phyloP scores from a whole-genome alignment of 2,329 filamentous ascomycete species.

The Davidsoniella eucalypti region DNA sequence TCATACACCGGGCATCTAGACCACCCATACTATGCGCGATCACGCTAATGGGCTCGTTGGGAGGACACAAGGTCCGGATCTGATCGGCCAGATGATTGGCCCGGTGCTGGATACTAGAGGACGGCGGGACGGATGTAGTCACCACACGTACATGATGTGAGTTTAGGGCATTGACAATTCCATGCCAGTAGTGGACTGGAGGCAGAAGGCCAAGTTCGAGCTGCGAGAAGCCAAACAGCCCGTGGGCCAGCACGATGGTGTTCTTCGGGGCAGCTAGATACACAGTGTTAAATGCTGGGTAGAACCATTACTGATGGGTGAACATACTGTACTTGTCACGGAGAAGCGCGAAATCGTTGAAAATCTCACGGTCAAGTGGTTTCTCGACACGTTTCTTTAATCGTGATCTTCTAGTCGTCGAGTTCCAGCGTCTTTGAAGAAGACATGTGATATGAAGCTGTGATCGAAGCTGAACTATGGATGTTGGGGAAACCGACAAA shows the following conservation, averaged over 20 bases:
- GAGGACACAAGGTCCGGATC: constrained; percentile 25
- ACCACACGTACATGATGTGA: constrained; percentile 39
- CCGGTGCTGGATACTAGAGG: constrained; percentile 42
- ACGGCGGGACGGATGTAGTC: constrained; percentile 44
- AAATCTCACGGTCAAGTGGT: constrained; percentile 10
- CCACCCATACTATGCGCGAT: constrained; percentile 55
- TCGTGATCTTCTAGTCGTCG: neutral
- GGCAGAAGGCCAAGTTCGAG: constrained; percentile 35
- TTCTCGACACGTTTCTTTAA: neutral
- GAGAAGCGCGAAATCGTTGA: constrained; percentile 12
- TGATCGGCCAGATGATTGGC: constrained; percentile 39
- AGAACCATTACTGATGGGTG: neutral
- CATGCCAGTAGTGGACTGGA: constrained; percentile 46
- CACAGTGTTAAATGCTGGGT: neutral
- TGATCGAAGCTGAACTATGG: neutral
- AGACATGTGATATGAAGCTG: neutral
- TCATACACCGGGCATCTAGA: constrained; percentile 49
- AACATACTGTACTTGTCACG: constrained; percentile 9
- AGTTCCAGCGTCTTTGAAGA: no score
- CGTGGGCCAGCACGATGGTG: constrained; percentile 49
- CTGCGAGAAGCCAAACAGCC: constrained; percentile 46
- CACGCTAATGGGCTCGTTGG: constrained; percentile 52
- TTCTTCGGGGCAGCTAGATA: constrained; percentile 28
- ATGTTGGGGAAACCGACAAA: no score
- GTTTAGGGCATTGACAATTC: constrained; percentile 40